Evolutionary conservation across 305 asterid genomes (phyloP), one percentile per base, ranked within the genome.

Genomic region (Fraxinus dipetala): DNA sequence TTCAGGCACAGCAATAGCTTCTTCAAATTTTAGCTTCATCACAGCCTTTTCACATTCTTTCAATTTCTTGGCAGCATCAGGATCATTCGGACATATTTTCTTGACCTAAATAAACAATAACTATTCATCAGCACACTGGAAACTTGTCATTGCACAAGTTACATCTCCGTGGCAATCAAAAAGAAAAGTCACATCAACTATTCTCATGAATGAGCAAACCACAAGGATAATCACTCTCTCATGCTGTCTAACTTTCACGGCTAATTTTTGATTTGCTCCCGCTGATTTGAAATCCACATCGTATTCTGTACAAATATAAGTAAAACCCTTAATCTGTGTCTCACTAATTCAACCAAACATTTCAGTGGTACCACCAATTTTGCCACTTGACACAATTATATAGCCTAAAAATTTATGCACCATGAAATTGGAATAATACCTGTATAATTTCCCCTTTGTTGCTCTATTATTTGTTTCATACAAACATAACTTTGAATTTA

Each of bases 1-100:
- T 82, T 90, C 91, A 86, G 98, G 98, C 26, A 85, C 92, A 9
- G 98, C 86, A 70, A 96, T 96, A 76, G 99, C 98, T 90, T 96
- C 98, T 87, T 96, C 99, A 88, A 96, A 96, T 87, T 96, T 94
- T 51, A 90, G 90, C 84, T 92, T 94, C 98, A 91, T 92, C 82
- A 96, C 98, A 11, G 95, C 95, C 73, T 93, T 96, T 89, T 96
- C 97, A 75, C 98, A 81, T 76, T 76, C 76, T 32, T 81, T 81
- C 80, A 81, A 61, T 81, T 81, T 81, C 80, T 81, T 75, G 22
- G 76, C 20, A 76, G 80, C 80, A 76, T 61, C 80, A 59, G 72
- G 84, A 34, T 81, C 84, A 81, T 81, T 81, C 5, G 84, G 84
- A 14, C 80, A 67, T 38, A 81, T 20, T 61, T 70, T 81, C 77